Percentiles rank a stretch among this genome's conserved stretches.
Conservation (phyloP, 1,284 basidiomycete genomes). For the Exobasidium rhododendri region DNA sequence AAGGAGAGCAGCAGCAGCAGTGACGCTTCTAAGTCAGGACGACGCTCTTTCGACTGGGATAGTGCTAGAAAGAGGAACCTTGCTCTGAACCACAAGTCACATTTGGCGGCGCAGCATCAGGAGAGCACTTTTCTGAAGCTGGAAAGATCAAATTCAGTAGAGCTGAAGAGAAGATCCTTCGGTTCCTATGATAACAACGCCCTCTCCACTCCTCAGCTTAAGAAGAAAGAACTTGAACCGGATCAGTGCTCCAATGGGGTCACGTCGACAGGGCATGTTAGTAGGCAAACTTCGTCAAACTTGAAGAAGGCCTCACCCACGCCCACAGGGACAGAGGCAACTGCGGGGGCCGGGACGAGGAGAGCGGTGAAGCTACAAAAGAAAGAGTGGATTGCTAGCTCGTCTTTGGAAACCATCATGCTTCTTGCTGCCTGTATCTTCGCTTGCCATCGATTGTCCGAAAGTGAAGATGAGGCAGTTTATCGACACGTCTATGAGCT, state of each 20-base stretch:
- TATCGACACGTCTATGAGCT: conserved; percentile 27
- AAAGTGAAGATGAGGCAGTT: conserved; percentile 16
- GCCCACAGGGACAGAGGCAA: not conserved
- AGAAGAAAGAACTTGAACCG: not conserved
- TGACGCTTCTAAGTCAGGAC: conserved; percentile 28
- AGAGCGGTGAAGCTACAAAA: not conserved
- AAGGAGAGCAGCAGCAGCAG: conserved; percentile 21
- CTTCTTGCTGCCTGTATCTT: conserved; percentile 24
- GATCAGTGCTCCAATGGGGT: too few species aligned
- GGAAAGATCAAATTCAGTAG: conserved; percentile 4
- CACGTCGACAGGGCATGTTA: too few species aligned
- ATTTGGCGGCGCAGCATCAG: not conserved
- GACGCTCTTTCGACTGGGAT: conserved; percentile 38
- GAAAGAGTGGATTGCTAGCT: conserved; percentile 20
- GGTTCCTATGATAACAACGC: not conserved
- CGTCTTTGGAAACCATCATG: conserved; percentile 26
- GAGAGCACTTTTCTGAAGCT: not conserved
- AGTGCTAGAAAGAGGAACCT: conserved; percentile 21
- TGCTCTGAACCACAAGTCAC: not conserved
- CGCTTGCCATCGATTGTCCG: conserved; percentile 25
- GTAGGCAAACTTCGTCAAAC: too few species aligned
- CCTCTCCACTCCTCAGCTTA: not conserved
- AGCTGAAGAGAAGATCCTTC: not conserved
- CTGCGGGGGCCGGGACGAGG: not conserved
- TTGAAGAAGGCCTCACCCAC: too few species aligned